phyloP scores from a whole-genome alignment of 768 basidiomycete genomes.

The Rubroboletus pulcherrimus region DNA sequence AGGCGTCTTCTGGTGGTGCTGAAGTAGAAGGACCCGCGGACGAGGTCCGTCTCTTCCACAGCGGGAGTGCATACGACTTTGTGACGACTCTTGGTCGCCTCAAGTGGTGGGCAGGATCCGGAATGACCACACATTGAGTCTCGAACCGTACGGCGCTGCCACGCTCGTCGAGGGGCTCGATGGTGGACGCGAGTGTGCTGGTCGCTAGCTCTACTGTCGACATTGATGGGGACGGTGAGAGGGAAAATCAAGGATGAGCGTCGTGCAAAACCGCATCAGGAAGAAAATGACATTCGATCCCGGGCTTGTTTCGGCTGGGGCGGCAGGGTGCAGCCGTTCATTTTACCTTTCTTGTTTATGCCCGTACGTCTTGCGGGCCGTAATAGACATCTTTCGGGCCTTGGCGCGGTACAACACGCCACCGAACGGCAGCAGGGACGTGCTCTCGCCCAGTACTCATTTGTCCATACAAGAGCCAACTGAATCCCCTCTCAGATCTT shows the following conservation, averaged over 20 bases:
- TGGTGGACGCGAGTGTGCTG: background rate
- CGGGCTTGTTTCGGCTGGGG: slow-evolving; percentile 4
- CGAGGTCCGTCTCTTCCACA: slow-evolving; percentile 50
- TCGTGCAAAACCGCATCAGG: background rate
- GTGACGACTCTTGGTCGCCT: slow-evolving; percentile 52
- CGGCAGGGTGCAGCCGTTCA: background rate
- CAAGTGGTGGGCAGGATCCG: slow-evolving; percentile 42
- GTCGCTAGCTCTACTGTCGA: slow-evolving; percentile 2
- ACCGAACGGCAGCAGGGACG: background rate
- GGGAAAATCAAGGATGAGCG: background rate
- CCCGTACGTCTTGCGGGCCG: background rate
- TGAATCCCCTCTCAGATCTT: background rate
- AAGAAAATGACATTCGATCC: slow-evolving; percentile 22
- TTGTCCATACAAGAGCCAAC: too few species aligned
- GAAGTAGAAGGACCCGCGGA: slow-evolving; percentile 17
- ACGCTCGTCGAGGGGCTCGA: slow-evolving; percentile 18
- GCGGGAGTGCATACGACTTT: slow-evolving; percentile 64
- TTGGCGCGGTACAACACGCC: background rate
- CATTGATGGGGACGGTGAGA: slow-evolving; percentile 7
- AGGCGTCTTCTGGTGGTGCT: slow-evolving; percentile 19
- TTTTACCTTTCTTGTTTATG: slow-evolving; percentile 10
- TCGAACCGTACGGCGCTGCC: slow-evolving; percentile 60
- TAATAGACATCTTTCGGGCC: background rate
- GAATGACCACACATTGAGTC: slow-evolving; percentile 70
- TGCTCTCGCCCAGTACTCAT: background rate